Percentiles rank a stretch among this genome's conserved stretches.
Conservation (phyloP, 192 early-diverging fungal genomes). For the Backusella tarrabulga region DNA sequence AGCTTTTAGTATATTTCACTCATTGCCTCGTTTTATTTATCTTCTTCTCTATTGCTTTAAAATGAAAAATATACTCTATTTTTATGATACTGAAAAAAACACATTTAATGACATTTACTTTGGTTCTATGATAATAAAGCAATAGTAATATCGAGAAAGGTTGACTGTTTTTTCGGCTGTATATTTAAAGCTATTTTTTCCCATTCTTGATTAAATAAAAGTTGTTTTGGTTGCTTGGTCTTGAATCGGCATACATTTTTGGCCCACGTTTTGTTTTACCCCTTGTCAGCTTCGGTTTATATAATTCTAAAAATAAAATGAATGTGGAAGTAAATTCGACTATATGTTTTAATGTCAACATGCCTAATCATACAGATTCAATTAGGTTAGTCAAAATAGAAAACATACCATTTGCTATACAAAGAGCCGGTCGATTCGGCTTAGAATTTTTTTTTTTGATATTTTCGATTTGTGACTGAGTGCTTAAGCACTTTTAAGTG, state of each 20-base stretch:
- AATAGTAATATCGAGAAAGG: too few species aligned
- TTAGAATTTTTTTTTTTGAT: not conserved
- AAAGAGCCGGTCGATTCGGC: not conserved
- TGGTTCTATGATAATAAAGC: too few species aligned
- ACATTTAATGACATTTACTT: too few species aligned
- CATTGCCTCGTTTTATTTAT: too few species aligned
- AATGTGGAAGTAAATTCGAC: not conserved
- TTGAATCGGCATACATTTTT: not conserved
- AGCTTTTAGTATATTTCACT: too few species aligned
- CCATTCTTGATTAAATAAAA: not conserved
- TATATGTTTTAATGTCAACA: not conserved
- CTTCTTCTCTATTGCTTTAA: too few species aligned
- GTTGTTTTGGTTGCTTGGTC: not conserved
- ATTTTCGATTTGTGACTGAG: not conserved
- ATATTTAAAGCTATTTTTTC: not conserved
- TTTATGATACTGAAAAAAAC: too few species aligned
- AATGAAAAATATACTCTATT: too few species aligned
- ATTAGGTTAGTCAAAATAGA: not conserved
- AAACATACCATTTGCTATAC: not conserved
- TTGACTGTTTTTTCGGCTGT: not conserved
- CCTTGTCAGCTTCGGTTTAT: not conserved
- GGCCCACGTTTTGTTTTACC: not conserved
- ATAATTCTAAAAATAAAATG: not conserved
- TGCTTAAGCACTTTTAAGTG: not conserved
- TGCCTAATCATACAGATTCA: not conserved